Evolutionary conservation across 768 basidiomycete species (phyloP), one percentile per base, ranked within the genome.

Genomic region (Tricholoma saponaceum): DNA sequence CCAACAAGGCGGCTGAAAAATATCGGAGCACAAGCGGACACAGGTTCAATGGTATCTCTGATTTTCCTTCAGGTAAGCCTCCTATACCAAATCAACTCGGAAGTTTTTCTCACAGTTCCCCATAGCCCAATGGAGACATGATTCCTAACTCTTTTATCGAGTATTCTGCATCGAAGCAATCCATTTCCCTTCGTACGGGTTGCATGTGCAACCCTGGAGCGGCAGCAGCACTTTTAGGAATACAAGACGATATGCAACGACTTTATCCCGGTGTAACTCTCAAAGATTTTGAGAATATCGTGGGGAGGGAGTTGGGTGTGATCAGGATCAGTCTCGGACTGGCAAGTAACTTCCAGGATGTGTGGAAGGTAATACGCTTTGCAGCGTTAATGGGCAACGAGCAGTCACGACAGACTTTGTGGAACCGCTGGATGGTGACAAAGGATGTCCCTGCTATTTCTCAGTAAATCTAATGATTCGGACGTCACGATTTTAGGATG

Each of bases 191-290:
- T 30, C 85, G 91, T 43, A 90, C 90, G 2, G 91, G 91, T 0
- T 94, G 91, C 69, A 86, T 92, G 83, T 94, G 92, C 67, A 94
- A 93, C 61, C 89, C 91, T 14, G 92, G 92, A 9, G 91, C 85
- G 16, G 88, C 90, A 0, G 84, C 89, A 0, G 81, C 87, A 4
- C 72, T 93, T 14, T 77, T 92, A 4, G 85, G 85, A 0, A 79
- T 91, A 28, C 72, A 84, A 57, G 75, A 79, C 18, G 78, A 85
- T 57, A 92, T 91, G 89, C 72, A 76, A 5, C 72, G 68, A 13
- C 77, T 91, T 0, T 83, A 78, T 59, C 72, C 77, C 0, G 87
- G 86, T 4, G 78, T 83, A 39, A 85, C 83, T 5, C 74, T 87
- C 51, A 72, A 75, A 23, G 85, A 85, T 32, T 84, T 90, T 61